Evolutionary conservation across 208 protist species (phyloP).

Genomic region (Wallacemonas sp.): DNA sequence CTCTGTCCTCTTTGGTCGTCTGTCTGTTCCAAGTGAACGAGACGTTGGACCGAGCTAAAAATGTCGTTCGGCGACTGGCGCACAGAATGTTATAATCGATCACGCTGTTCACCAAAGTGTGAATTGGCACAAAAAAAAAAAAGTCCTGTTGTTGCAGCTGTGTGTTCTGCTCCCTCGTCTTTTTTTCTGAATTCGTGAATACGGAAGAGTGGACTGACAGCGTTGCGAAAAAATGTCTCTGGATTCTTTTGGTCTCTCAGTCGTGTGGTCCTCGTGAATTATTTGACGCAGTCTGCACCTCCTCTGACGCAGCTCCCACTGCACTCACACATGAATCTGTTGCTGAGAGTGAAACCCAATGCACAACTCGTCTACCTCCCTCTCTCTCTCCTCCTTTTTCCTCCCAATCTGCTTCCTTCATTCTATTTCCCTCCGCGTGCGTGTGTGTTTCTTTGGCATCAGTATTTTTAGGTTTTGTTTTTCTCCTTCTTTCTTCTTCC

Average conservation of each 20-base stretch:
- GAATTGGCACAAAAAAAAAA: background rate
- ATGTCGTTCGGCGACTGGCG: too few species aligned
- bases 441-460: background rate
- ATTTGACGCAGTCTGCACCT: too few species aligned
- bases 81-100: too few species aligned
- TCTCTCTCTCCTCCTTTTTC: background rate
- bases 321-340: too few species aligned
- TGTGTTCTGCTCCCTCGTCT: background rate
- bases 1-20: background rate
- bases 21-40: background rate
- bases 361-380: background rate
- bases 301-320: too few species aligned
- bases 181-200: background rate
- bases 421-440: background rate
- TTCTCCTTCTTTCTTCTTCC: conserved; percentile 7
- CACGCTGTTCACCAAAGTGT: too few species aligned
- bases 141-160: background rate
- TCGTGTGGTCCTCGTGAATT: too few species aligned
- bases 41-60: too few species aligned
- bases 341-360: too few species aligned
- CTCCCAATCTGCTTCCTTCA: background rate
- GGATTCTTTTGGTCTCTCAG: too few species aligned
- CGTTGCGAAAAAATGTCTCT: too few species aligned
- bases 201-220: background rate
- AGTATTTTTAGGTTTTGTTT: background rate